Percentiles rank a stretch among this genome's conserved stretches.
These are phyloP conservation scores for Neonectria ditissima DNA, from an alignment of 2,329 filamentous ascomycete genomes.

Conservation along the genomic window DNA sequence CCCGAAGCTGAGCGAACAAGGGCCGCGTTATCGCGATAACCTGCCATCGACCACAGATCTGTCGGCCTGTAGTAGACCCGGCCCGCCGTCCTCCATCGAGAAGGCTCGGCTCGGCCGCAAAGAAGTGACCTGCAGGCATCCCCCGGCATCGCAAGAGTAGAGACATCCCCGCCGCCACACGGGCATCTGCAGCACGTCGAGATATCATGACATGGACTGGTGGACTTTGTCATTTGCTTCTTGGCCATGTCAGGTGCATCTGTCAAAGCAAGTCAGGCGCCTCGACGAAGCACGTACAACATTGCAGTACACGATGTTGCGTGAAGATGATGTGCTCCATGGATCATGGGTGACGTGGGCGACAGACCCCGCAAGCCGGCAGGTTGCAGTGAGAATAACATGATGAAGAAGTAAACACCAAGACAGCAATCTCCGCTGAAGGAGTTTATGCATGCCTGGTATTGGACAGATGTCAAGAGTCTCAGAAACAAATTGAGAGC, in stretches of 20 bases:
- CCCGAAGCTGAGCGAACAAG: not conserved
- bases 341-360: constrained; percentile 18
- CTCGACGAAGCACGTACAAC: constrained; percentile 1
- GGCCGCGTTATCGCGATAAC: not conserved
- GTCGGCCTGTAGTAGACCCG: not conserved
- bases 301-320: not conserved
- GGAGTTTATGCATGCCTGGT: not conserved
- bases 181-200: not conserved
- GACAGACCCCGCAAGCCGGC: constrained; percentile 15
- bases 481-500: not conserved
- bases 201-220: not conserved
- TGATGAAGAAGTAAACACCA: not conserved
- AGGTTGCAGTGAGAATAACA: not conserved
- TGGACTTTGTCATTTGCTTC: not conserved
- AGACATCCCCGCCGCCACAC: not conserved
- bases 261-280: not conserved
- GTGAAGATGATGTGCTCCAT: constrained; percentile 13
- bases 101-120: not conserved
- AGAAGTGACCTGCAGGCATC: not conserved
- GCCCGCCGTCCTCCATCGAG: not conserved
- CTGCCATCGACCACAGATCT: not conserved
- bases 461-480: not conserved
- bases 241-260: not conserved
- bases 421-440: not conserved
- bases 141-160: not conserved